phyloP scores from a whole-genome alignment of 2,329 filamentous ascomycete species.

The Hymenoscyphus occultus region DNA sequence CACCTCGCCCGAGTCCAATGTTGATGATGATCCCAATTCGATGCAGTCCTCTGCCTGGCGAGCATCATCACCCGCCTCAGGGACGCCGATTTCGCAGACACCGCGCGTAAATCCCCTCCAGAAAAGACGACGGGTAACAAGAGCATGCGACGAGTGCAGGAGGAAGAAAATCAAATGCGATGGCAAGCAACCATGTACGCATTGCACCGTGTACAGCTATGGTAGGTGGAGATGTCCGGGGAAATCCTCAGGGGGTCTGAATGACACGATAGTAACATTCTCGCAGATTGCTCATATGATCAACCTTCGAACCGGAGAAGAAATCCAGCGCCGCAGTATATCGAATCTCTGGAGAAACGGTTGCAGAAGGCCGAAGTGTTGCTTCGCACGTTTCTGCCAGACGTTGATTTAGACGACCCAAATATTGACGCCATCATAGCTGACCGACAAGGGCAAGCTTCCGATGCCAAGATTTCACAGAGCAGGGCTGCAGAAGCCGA shows the following conservation, averaged over 20 bases:
- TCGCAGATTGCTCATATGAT: slow-evolving; percentile 69
- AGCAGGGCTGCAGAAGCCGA: slow-evolving; percentile 34
- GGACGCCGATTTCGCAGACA: slow-evolving; percentile 23
- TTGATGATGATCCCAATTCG: slow-evolving; percentile 28
- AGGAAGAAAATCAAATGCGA: slow-evolving; percentile 81
- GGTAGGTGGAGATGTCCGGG: slow-evolving; percentile 54
- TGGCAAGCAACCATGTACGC: slow-evolving; percentile 81
- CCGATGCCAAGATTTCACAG: slow-evolving; percentile 36
- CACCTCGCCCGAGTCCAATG: slow-evolving; percentile 31
- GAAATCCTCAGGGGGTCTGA: background rate
- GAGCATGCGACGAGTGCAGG: slow-evolving; percentile 79
- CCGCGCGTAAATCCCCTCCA: slow-evolving; percentile 53
- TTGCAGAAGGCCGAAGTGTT: slow-evolving; percentile 68
- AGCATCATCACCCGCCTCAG: slow-evolving; percentile 13
- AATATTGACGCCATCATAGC: slow-evolving; percentile 74
- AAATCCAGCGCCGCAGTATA: slow-evolving; percentile 70
- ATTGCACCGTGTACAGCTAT: slow-evolving; percentile 98
- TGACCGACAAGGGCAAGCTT: slow-evolving; percentile 49
- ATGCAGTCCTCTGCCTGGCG: slow-evolving; percentile 26
- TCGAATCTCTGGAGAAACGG: slow-evolving; percentile 67
- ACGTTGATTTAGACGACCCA: slow-evolving; percentile 74
- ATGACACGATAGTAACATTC: slow-evolving; percentile 11
- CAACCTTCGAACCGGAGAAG: slow-evolving; percentile 72
- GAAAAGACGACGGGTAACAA: slow-evolving; percentile 73
- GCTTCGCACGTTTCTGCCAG: slow-evolving; percentile 59